A percentile compares a stretch with the other conserved stretches of the same genome.
These are phyloP conservation scores for Aspergillus tamarii DNA, from an alignment of 2,329 filamentous ascomycete genomes.

Conservation along the genomic window DNA sequence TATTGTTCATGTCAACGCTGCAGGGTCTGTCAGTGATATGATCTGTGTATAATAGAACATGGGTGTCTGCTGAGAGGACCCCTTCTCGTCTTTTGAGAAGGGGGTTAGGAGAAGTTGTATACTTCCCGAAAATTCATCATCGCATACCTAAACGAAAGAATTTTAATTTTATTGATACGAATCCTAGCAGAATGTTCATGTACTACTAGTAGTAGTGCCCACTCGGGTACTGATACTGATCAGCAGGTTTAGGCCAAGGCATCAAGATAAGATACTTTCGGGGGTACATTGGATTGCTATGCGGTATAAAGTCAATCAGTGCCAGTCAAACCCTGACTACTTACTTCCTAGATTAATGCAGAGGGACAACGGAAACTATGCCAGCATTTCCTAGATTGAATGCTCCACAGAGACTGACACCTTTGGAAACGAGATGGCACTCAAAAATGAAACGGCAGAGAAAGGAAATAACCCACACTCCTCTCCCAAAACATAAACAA, in stretches of 20 bases:
- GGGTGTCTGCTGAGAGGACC: not conserved
- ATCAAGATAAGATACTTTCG: too few relatives aligned
- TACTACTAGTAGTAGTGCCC: too few relatives aligned
- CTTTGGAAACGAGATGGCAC: not conserved
- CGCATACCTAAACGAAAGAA: not conserved
- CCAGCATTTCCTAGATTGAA: not conserved
- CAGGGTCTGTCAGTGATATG: constrained; percentile 6
- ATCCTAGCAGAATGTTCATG: not conserved
- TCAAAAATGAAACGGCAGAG: not conserved
- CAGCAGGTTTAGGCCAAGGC: too few relatives aligned
- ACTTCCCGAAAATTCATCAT: not conserved
- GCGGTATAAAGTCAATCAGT: too few relatives aligned
- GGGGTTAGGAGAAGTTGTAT: not conserved
- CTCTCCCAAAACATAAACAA: not conserved
- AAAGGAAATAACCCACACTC: not conserved
- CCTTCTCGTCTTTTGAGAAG: not conserved
- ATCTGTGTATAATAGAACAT: constrained; percentile 1
- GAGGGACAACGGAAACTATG: not conserved
- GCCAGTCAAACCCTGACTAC: too few relatives aligned
- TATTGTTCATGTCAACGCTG: not conserved
- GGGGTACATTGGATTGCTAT: too few relatives aligned
- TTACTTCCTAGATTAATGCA: not conserved
- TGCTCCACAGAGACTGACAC: not conserved
- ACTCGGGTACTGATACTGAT: too few relatives aligned
- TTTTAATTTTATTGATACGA: not conserved